Base-by-base conservation (phyloP, 352 stramenopile genomes). In the Pythium brassicae region DNA sequence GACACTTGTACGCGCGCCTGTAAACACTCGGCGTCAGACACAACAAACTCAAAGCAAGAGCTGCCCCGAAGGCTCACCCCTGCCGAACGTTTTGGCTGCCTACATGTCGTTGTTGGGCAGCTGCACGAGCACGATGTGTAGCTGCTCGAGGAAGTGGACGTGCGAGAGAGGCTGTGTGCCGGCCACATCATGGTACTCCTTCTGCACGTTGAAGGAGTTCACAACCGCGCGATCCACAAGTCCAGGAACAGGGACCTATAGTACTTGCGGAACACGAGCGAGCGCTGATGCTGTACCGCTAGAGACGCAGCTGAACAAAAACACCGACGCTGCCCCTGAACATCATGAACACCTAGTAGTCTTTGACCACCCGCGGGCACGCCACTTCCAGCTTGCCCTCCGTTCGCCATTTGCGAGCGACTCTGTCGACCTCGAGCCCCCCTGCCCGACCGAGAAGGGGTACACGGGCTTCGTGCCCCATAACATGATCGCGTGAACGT, bases 161-260 rank as follows among this genome's bases (percentile, higher is more conserved):
- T 45, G 39, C 19, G 39, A 45, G 6, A 45, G 14, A 23, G 17
- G 19, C 17, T 19, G 15, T 23, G 39, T 9, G 12, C 39, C 9
- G 1, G 5, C 4, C 20, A 14, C 39, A 10, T 9, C 39, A 45
- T 45, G 10, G 10, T 23, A 23, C 15, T 19, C 39, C 39, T 45
- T 45, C 2, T 45, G 39, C 6, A 45, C 17, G 20, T 62, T 59
- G 34, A 52, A 66, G n/a, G 40, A 44, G 22, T 59, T 66, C 5
- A 57, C 46, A 34, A 61, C 57, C 2, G 59, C 59, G 4, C 57
- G n/a, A 43, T 61, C 59, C 8, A 65, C 37, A 4, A 65, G 32
- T 5, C 50, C 4, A 68, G n/a, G 25, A 68, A 68, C 9, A 57
- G 47, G 11, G 52, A 61, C 32, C 55, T 59, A 35, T 61, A 65